Base-by-base conservation (phyloP, 2,329 filamentous ascomycete genomes). In the Emmonsia crescens region DNA sequence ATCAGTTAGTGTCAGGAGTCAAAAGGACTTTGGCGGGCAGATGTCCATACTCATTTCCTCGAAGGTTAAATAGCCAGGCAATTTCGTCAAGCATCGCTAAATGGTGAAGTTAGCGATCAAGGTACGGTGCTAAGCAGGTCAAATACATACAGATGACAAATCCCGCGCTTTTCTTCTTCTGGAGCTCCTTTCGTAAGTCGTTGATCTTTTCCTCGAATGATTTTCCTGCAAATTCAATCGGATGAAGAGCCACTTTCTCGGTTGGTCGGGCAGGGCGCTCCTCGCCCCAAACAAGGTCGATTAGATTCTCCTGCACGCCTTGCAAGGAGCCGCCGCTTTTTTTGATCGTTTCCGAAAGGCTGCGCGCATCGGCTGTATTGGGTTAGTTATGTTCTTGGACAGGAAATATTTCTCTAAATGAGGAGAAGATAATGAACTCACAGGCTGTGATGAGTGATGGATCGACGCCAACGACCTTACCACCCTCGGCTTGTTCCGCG, bases 51-150 rank as follows among this genome's bases (percentile, higher is more conserved):
- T 97, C 94, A 73, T 83, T 94, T 68, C 94, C 94, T 68, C 94
- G 86, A 57, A 99, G 78, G 76, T 99, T 99, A 79, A 96, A 96
- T n/a, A 99, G 82, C 94, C 94, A 99, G 12, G 94, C 94, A 68
- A 96, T 85, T 75, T 99, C 94, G 70, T 99, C 94, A 51, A 99
- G 84, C 86, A 95, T 92, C 5, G 92, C 79, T 79, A 59, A 33
- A 52, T 40, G 10, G 24, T 10, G n/a, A 29, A 12, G 52, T 61
- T 42, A 64, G 58, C 6, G 38, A 24, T 14, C 36, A 9, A 59
- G 27, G 19, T 8, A 40, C 9, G 21, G 33, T 21, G 29, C 14
- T 49, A 4, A 57, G 10, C 16, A 49, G 36, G 44, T 29, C 5
- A 29, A 40, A 60, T 56, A 64, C 75, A 61, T 77, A 77, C 78